A percentile compares a stretch with the other conserved stretches of the same genome.
Evolutionary conservation across 2,329 filamentous ascomycete species (phyloP).

Genomic region (Fusarium odoratissimum): DNA sequence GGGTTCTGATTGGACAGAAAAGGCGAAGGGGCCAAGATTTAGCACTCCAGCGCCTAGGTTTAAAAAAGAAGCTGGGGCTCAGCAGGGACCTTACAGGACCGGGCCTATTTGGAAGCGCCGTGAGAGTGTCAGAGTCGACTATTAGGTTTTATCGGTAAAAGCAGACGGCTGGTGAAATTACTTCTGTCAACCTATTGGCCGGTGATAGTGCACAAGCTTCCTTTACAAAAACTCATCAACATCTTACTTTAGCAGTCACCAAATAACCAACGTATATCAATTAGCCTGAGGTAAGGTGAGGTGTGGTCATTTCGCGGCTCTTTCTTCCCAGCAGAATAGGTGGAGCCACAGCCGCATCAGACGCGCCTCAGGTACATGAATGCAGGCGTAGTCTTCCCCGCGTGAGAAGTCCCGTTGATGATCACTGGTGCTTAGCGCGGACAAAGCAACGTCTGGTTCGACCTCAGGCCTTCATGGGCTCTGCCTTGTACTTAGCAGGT

Average conservation of each 20-base stretch:
- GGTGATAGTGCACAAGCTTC: background rate
- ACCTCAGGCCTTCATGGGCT: conserved; percentile 38
- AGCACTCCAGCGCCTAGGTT: conserved; percentile 24
- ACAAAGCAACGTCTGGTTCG: conserved; percentile 36
- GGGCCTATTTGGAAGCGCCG: conserved; percentile 21
- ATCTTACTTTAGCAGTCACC: background rate
- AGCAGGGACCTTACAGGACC: conserved; percentile 18
- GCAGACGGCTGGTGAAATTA: background rate
- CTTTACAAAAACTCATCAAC: background rate
- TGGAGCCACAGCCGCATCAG: conserved; percentile 42
- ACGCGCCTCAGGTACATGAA: conserved; percentile 39
- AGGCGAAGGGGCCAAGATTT: conserved; percentile 6
- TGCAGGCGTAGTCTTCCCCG: conserved; percentile 2
- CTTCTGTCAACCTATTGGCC: background rate
- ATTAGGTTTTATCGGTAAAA: background rate
- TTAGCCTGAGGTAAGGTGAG: background rate
- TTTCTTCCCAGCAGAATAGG: conserved; percentile 22
- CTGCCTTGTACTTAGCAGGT: conserved; percentile 4
- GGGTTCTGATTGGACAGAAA: conserved; percentile 23
- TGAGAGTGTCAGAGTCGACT: background rate
- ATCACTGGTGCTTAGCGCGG: conserved; percentile 39
- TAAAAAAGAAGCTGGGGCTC: conserved; percentile 20
- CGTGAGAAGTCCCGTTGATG: conserved; percentile 36
- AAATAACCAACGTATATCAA: background rate
- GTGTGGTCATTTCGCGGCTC: conserved; percentile 42